These are phyloP conservation scores for Pichia paraexigua DNA, from an alignment of 805 yeast species.

Conservation along the genomic window DNA sequence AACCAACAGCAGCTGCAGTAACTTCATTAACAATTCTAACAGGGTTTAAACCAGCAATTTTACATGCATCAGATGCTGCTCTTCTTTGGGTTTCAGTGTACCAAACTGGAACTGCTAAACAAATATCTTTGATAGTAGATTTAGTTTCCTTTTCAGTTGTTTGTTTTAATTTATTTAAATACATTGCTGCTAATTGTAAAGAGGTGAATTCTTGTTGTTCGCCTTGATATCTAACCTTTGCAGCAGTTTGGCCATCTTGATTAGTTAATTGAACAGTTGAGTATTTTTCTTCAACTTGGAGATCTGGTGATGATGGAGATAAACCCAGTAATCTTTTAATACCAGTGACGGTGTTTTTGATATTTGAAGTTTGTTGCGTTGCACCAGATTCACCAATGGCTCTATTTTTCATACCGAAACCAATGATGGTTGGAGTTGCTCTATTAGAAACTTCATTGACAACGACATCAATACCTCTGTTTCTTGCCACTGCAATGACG, in stretches of 20 bases:
- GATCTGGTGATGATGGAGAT: constrained; percentile 64
- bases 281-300: constrained; percentile 64
- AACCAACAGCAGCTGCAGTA: constrained; percentile 98
- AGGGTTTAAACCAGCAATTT: constrained; percentile 94
- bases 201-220: constrained; percentile 73
- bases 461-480: constrained; percentile 96
- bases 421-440: constrained; percentile 82
- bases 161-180: constrained; percentile 80
- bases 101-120: constrained; percentile 95
- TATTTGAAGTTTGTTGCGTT: constrained; percentile 92
- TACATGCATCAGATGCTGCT: constrained; percentile 91
- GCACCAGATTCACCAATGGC: constrained; percentile 93
- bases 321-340: constrained; percentile 89
- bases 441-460: constrained; percentile 99
- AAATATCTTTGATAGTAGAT: constrained; percentile 75
- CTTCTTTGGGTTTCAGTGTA: constrained; percentile 95
- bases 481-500: constrained; percentile 93
- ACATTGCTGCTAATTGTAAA: constrained; percentile 92
- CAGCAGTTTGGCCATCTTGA: constrained; percentile 68
- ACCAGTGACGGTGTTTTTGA: constrained; percentile 93
- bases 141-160: constrained; percentile 77
- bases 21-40: constrained; percentile 96
- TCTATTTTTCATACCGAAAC: constrained; percentile 85
- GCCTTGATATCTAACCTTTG: constrained; percentile 79
- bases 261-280: constrained; percentile 66